A percentile compares a stretch with the other conserved stretches of the same genome.
Conservation (phyloP, 257 asterid genomes). For the Solanum acaule region DNA sequence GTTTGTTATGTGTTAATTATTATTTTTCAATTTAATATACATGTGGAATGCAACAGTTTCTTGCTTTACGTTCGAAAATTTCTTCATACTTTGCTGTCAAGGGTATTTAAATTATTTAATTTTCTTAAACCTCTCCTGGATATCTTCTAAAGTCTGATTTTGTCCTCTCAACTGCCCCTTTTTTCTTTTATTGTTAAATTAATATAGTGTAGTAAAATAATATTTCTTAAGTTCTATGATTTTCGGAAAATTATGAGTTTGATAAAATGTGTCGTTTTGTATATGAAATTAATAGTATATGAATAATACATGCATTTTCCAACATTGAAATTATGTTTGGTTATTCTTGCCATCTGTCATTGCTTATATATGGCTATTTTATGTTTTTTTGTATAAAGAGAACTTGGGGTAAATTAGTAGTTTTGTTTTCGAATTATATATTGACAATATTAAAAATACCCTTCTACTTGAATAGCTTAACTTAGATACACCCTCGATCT, state of each 20-base stretch:
- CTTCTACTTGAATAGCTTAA: no score
- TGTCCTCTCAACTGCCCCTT: not conserved
- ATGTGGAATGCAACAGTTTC: not conserved
- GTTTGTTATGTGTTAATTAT: not conserved
- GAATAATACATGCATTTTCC: not conserved
- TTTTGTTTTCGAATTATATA: no score
- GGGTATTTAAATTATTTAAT: not conserved
- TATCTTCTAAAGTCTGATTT: not conserved
- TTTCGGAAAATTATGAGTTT: not conserved
- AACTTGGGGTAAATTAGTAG: no score
- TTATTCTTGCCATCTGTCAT: no score
- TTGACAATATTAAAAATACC: no score
- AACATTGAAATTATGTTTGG: no score
- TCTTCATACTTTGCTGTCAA: not conserved
- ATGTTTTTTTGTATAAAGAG: no score
- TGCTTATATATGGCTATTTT: no score
- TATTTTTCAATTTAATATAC: not conserved
- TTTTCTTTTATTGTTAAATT: no score
- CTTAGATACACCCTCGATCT: no score
- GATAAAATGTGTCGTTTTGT: not conserved
- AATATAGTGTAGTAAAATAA: not conserved
- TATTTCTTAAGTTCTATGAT: not conserved
- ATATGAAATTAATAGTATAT: not conserved
- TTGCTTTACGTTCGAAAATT: not conserved
- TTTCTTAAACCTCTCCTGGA: not conserved